phyloP scores from a whole-genome alignment of 192 early-diverging fungal genomes.

The Linnemannia zychae region DNA sequence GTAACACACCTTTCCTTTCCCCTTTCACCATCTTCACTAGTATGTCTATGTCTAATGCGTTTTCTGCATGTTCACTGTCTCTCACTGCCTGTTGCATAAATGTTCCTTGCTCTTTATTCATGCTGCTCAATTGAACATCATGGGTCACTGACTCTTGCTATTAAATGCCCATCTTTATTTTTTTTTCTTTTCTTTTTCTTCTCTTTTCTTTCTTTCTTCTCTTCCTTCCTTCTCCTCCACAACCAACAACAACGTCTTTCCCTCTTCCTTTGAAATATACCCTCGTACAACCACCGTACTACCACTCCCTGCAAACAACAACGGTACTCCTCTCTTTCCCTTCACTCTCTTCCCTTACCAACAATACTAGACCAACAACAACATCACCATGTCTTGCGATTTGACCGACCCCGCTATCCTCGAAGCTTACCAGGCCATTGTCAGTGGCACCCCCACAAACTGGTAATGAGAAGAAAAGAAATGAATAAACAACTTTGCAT shows the following conservation, averaged over 20 bases:
- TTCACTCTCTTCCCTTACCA: background rate
- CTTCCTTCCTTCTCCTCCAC: background rate
- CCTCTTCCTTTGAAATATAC: background rate
- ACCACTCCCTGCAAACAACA: background rate
- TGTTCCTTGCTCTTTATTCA: background rate
- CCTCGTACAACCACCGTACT: slow-evolving; percentile 4
- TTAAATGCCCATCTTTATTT: background rate
- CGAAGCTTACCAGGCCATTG: slow-evolving; percentile 66
- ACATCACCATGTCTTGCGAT: slow-evolving; percentile 73
- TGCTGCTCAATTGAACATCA: slow-evolving; percentile 1
- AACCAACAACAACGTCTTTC: background rate
- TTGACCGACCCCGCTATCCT: slow-evolving; percentile 69
- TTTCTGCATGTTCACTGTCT: background rate
- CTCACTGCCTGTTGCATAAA: background rate
- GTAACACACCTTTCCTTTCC: background rate
- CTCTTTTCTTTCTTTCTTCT: background rate
- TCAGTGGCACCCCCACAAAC: slow-evolving; percentile 63
- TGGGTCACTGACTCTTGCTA: background rate
- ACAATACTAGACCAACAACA: background rate
- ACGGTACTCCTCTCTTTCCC: background rate
- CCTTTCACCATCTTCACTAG: background rate
- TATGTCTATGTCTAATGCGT: background rate
- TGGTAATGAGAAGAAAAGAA: slow-evolving; percentile 63
- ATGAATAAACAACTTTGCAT: background rate
- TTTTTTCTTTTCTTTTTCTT: background rate